A percentile compares a stretch with the other conserved stretches of the same genome.
Evolutionary conservation across 1,284 basidiomycete genomes (phyloP).

Genomic region (Fistulinella staudtii): DNA sequence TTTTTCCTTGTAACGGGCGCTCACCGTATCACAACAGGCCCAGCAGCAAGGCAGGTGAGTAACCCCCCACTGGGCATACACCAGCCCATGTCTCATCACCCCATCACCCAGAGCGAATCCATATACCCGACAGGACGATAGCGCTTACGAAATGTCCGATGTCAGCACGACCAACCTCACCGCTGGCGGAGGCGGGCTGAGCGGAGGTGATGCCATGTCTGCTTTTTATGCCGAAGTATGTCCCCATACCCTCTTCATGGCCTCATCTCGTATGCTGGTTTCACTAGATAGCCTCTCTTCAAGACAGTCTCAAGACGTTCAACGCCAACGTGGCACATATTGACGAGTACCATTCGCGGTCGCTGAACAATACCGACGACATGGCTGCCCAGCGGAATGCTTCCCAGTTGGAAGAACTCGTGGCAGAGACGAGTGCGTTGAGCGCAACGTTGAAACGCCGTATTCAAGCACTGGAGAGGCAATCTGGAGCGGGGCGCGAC

Average conservation of each 20-base stretch:
- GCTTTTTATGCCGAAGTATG: constrained; percentile 73
- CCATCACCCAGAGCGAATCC: constrained; percentile 49
- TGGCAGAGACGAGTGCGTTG: constrained; percentile 74
- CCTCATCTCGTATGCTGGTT: neutral
- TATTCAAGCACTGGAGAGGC: constrained; percentile 75
- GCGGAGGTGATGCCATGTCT: constrained; percentile 55
- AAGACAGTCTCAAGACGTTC: constrained; percentile 67
- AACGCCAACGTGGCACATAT: constrained; percentile 69
- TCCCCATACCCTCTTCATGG: neutral
- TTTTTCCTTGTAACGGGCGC: neutral
- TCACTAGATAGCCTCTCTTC: constrained; percentile 63
- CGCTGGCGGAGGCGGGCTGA: constrained; percentile 27
- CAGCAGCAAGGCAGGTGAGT: constrained; percentile 59
- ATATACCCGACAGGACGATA: constrained; percentile 62
- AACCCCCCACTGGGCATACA: constrained; percentile 12
- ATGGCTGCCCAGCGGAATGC: constrained; percentile 57
- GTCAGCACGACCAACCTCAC: constrained; percentile 53
- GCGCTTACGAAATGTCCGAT: constrained; percentile 66
- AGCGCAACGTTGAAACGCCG: constrained; percentile 73
- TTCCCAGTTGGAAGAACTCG: constrained; percentile 66
- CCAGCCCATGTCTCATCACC: constrained; percentile 1
- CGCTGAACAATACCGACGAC: constrained; percentile 77
- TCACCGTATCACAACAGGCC: constrained; percentile 44
- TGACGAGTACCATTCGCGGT: constrained; percentile 69
- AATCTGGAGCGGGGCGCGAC: constrained; percentile 69